A percentile compares a stretch with the other conserved stretches of the same genome.
These are phyloP conservation scores for Penicillium coffeae DNA, from an alignment of 495 filamentous ascomycete genomes.

Conservation along the genomic window DNA sequence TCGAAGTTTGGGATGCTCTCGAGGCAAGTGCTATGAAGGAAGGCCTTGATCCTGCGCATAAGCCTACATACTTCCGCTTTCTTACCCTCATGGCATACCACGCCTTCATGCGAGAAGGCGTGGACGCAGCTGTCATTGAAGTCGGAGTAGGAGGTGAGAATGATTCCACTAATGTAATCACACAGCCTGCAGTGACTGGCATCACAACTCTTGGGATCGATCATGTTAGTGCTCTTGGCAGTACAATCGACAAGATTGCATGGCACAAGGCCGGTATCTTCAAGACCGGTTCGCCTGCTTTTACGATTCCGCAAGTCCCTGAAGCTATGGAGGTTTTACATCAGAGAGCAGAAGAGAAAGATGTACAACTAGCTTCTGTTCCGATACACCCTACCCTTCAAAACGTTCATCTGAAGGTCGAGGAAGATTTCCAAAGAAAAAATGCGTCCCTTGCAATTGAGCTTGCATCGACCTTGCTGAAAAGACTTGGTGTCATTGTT, in stretches of 20 bases:
- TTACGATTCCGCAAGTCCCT: constrained; percentile 61
- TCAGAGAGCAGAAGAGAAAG: constrained; percentile 60
- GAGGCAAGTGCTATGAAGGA: not conserved
- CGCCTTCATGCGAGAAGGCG: constrained; percentile 60
- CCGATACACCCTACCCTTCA: constrained; percentile 52
- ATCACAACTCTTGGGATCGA: constrained; percentile 79
- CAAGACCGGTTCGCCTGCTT: constrained; percentile 61
- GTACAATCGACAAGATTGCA: constrained; percentile 74
- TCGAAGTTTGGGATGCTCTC: constrained; percentile 56
- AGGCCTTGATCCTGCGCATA: not conserved
- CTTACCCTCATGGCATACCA: constrained; percentile 71
- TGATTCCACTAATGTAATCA: constrained; percentile 78
- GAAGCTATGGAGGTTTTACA: constrained; percentile 56
- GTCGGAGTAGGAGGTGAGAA: constrained; percentile 63
- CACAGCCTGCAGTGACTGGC: constrained; percentile 59
- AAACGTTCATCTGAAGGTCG: constrained; percentile 2
- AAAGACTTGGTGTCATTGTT: not conserved
- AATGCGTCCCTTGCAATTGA: not conserved
- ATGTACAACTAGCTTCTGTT: constrained; percentile 35
- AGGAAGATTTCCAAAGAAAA: constrained; percentile 12
- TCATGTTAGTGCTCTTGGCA: constrained; percentile 67
- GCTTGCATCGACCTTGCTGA: not conserved
- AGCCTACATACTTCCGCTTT: constrained; percentile 46
- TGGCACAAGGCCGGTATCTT: constrained; percentile 91
- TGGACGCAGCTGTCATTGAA: constrained; percentile 67